These are phyloP conservation scores for Venturia effusa DNA, from an alignment of 2,329 filamentous ascomycete genomes.

Conservation along the genomic window DNA sequence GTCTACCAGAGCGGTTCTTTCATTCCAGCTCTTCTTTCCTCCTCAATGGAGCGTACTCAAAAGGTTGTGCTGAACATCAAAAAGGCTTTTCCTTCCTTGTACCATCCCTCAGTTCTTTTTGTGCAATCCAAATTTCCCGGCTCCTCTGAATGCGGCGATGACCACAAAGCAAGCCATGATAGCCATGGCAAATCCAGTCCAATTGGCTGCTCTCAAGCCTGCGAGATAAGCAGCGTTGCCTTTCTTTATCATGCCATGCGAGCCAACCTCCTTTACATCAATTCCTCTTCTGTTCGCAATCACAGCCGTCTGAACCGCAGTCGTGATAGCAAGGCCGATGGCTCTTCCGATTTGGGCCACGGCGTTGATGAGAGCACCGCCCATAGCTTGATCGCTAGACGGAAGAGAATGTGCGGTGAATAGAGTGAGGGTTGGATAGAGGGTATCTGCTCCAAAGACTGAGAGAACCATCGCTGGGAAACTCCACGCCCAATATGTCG, in stretches of 20 bases:
- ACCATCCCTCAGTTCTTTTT: not conserved
- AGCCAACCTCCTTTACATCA: slow-evolving; percentile 19
- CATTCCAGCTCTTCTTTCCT: not conserved
- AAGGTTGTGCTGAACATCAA: not conserved
- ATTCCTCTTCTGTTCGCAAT: slow-evolving; percentile 39
- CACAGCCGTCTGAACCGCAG: slow-evolving; percentile 53
- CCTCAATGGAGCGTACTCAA: not conserved
- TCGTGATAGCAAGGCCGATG: slow-evolving; percentile 54
- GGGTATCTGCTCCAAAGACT: slow-evolving; percentile 55
- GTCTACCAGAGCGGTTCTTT: not conserved
- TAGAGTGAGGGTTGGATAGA: slow-evolving; percentile 54
- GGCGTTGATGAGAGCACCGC: slow-evolving; percentile 57
- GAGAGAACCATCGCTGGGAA: slow-evolving; percentile 55
- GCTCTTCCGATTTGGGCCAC: slow-evolving; percentile 55
- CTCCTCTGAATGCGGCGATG: slow-evolving; percentile 19
- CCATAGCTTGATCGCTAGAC: slow-evolving; percentile 53
- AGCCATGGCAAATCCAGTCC: slow-evolving; percentile 30
- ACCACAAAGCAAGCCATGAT: slow-evolving; percentile 24
- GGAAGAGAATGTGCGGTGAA: slow-evolving; percentile 55
- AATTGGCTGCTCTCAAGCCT: slow-evolving; percentile 28
- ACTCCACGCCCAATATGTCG: slow-evolving; percentile 57
- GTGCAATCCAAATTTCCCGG: slow-evolving; percentile 10
- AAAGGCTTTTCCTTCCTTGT: not conserved
- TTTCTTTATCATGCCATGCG: slow-evolving; percentile 7
- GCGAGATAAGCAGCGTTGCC: slow-evolving; percentile 22